Evolutionary conservation across 768 basidiomycete species (phyloP).

Genomic region (Lactarius deliciosus): DNA sequence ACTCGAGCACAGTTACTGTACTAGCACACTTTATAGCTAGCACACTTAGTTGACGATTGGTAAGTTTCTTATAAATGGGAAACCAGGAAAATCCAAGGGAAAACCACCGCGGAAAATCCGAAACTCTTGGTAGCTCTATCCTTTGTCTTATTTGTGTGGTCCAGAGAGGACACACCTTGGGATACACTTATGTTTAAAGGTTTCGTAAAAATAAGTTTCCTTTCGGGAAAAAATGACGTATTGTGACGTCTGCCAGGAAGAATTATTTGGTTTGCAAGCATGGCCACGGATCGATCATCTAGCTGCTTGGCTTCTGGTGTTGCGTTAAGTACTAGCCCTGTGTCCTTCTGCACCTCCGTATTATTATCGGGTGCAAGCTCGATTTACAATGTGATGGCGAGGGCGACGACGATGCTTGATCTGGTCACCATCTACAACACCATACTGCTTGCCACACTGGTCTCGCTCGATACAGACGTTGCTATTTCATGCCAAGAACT

Average conservation of each 20-base stretch:
- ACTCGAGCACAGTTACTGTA: background rate
- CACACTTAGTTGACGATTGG: background rate
- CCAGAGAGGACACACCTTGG: too few species aligned
- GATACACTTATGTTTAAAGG: too few species aligned
- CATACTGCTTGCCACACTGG: too few species aligned
- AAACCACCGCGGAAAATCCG: too few species aligned
- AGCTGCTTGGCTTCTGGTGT: background rate
- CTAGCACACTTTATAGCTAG: background rate
- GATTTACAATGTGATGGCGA: too few species aligned
- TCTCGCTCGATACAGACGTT: too few species aligned
- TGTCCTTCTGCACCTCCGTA: background rate
- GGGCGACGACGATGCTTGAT: background rate
- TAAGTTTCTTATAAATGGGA: too few species aligned
- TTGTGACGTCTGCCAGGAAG: background rate
- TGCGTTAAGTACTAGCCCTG: background rate
- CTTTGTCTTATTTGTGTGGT: too few species aligned
- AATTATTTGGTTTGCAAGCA: background rate
- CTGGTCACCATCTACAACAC: background rate
- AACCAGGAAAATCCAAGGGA: too few species aligned
- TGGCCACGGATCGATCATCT: background rate
- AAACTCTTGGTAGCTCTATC: too few species aligned
- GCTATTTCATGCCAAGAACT: too few species aligned
- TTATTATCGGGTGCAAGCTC: background rate
- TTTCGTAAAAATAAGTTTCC: fast-evolving
- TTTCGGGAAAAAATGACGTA: too few species aligned